Conservation (phyloP, 2,329 filamentous ascomycete species). For the Orbilia brochopaga region DNA sequence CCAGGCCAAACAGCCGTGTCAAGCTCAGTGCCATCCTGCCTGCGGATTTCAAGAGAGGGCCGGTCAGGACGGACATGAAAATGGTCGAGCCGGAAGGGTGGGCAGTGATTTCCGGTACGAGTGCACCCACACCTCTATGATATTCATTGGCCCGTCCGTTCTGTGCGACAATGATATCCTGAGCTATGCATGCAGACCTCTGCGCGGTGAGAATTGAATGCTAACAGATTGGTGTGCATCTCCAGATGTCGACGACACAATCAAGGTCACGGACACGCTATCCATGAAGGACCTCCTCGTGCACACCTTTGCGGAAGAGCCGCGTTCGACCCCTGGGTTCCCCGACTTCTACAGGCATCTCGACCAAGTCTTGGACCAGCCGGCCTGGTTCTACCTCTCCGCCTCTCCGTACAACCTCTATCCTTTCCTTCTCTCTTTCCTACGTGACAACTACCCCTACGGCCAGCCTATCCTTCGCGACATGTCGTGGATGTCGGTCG, state of each 20-base stretch:
- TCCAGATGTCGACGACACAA: slow-evolving; percentile 88
- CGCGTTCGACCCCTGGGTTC: slow-evolving; percentile 77
- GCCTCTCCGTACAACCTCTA: slow-evolving; percentile 95
- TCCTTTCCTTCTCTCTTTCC: slow-evolving; percentile 79
- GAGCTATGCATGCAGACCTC: too few species aligned
- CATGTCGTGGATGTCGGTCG: slow-evolving; percentile 81
- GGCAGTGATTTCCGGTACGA: slow-evolving; percentile 40
- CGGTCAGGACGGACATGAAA: slow-evolving; percentile 32
- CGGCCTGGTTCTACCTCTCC: slow-evolving; percentile 90
- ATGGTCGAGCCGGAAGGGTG: slow-evolving; percentile 40
- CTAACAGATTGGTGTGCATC: not conserved
- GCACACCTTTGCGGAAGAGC: slow-evolving; percentile 80
- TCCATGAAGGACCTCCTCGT: slow-evolving; percentile 79
- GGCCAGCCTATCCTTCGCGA: slow-evolving; percentile 86
- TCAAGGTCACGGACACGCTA: slow-evolving; percentile 85
- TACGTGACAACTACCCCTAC: slow-evolving; percentile 71
- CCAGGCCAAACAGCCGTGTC: slow-evolving; percentile 18
- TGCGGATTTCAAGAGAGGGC: slow-evolving; percentile 7
- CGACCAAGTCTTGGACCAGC: slow-evolving; percentile 63
- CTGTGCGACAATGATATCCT: too few species aligned
- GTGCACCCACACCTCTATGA: too few species aligned
- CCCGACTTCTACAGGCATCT: slow-evolving; percentile 79
- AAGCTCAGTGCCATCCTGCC: slow-evolving; percentile 39
- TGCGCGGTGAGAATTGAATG: not conserved
- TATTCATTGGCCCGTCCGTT: too few species aligned